Base-by-base conservation (phyloP, 73 alveolate species). In the Urostyla sp. region DNA sequence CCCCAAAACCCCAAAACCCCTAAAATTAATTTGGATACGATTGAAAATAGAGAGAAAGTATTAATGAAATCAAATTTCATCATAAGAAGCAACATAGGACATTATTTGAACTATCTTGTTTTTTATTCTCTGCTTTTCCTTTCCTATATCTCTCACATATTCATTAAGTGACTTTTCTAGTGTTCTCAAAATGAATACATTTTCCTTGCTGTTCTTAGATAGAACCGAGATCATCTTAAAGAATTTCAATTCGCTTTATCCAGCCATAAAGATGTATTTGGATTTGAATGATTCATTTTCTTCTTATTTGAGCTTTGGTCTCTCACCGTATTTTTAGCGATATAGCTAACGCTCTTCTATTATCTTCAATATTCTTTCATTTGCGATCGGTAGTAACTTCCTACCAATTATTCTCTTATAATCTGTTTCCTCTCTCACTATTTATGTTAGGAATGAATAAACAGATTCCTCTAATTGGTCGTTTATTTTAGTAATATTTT, bases 351-450 rank as follows among this genome's bases (percentile, higher is more conserved):
- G 10, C 15, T 10, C 51, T 23, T 69, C 69, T 4, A 8, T 1
- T 26, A 40, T 73, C 20, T 38, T 36, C 21, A 27, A 16, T 16
- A 50, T 72, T 37, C 88, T 43, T 18, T 58, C 61, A 28, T 57
- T 30, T 44, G 54, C 31, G 18, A 43, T 45, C 2, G 80, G 80
- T 35, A 77, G 10, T 28, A 77, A 43, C 26, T n/a, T 15, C 45
- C 37, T 35, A n/a, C 88, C 88, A 52, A 77, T 45, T 0, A 59
- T 44, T 24, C 77, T 52, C 67, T 77, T 77, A 36, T 77, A 58
- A 49, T 77, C 88, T 44, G 8, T 40, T 18, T 77, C 88, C 38
- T 77, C 88, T 28, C 88, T 57, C 31, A 77, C 80, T 20, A 77
- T n/a, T 21, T 77, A 32, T 16, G 75, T 54, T 23, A 77, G 58